Evolutionary conservation across 2,329 filamentous ascomycete genomes (phyloP), one percentile per base, ranked within the genome.

Genomic region (Trichophyton schoenleinii): DNA sequence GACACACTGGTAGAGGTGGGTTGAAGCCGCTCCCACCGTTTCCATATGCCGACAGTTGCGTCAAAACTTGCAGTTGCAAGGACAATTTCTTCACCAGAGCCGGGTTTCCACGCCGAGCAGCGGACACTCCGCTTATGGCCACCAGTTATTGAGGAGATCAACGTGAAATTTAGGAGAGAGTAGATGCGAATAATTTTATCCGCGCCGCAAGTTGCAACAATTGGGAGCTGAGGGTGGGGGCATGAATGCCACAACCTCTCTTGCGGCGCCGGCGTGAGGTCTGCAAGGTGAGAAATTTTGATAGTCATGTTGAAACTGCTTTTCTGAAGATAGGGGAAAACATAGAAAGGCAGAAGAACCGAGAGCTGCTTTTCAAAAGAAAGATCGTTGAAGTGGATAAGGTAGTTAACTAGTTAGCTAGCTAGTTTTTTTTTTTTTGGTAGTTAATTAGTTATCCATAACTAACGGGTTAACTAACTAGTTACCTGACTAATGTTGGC

Each of bases 11-110:
- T 44, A 8, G 60, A 64, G 20, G 70, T 62, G 62, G 68, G 53
- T 65, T 67, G 55, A 62, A 73, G 73, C 59, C 79, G 78, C 66
- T 80, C 80, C 67, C 83, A 82, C 75, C 82, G 85, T 65, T 82
- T 85, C 92, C 86, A 95, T 68, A 88, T 83, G 8, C 91, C 94
- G 1, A 92, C 91, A 1, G 89, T 95, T 15, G 89, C 87, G 73
- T 99, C 94, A 71, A 99, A 99, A 72, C 88, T 94, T 3, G 90
- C 94, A 0, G 91, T 96, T 3, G 92, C 91, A 15, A 97, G 82
- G 52, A 92, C 89, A 61, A 88, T 86, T 70, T 86, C 83, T 20
- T 79, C 81, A 13, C 80, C 76, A 49, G 83, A 75, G 63, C 81
- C 80, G 0, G 91, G 91, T 75, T 95, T 95, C 94, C 94, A 99